Conservation (phyloP, 345 rosid genomes). For the Xanthoceras sorbifolium region DNA sequence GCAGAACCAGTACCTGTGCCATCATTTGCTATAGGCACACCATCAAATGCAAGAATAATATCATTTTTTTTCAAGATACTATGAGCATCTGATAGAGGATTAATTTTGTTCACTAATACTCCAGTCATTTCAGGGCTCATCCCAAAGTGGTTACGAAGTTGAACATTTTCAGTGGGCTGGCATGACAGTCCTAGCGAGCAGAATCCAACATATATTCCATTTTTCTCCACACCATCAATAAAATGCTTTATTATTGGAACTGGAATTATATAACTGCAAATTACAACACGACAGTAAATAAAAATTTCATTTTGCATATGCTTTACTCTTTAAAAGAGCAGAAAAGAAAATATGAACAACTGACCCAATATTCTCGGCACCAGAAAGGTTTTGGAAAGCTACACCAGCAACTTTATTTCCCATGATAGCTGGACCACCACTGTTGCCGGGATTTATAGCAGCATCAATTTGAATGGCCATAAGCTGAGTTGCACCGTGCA, state of each 20-base stretch:
- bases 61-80: conserved; percentile 70
- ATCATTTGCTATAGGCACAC: conserved; percentile 80
- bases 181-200: conserved; percentile 85
- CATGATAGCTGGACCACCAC: conserved; percentile 95
- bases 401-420: conserved; percentile 84
- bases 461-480: conserved; percentile 98
- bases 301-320: conserved; percentile 7
- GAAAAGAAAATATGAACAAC: conserved; percentile 24
- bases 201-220: conserved; percentile 70
- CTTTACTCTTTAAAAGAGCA: not conserved
- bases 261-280: conserved; percentile 81
- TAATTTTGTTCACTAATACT: conserved; percentile 77
- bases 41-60: conserved; percentile 75
- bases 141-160: conserved; percentile 62
- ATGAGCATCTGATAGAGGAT: conserved; percentile 71
- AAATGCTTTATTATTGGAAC: conserved; percentile 83
- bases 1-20: conserved; percentile 62
- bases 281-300: conserved; percentile 4
- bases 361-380: conserved; percentile 94
- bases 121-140: conserved; percentile 76
- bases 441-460: conserved; percentile 89
- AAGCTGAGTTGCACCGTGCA: conserved; percentile 79
- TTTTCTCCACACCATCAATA: conserved; percentile 70
- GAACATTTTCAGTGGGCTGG: conserved; percentile 82
- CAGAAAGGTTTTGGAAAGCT: conserved; percentile 90